A percentile compares a stretch with the other conserved stretches of the same genome.
Conservation (phyloP, 2,329 filamentous ascomycete species). For the Aureobasidium lini region DNA sequence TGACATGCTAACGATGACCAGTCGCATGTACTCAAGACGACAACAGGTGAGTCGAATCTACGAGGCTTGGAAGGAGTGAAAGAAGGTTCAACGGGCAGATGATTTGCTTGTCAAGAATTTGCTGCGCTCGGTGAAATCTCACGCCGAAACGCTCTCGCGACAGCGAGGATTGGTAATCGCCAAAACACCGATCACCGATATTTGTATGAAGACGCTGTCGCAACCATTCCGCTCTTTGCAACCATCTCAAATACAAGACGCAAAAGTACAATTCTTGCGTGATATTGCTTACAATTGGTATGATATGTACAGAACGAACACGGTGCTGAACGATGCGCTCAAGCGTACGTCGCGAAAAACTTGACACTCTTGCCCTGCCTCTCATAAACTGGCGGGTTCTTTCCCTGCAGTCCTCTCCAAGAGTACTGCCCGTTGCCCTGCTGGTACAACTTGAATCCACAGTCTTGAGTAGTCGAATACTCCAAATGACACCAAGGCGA, state of each 20-base stretch:
- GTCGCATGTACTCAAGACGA: too few species aligned
- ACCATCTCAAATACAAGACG: too few species aligned
- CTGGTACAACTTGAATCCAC: constrained; percentile 17
- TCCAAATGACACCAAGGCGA: constrained; percentile 22
- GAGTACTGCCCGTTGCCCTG: constrained; percentile 19
- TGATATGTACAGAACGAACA: too few species aligned
- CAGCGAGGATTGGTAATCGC: constrained; percentile 1
- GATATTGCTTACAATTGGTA: too few species aligned
- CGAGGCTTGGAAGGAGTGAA: not conserved
- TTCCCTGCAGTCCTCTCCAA: constrained; percentile 18
- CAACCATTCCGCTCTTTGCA: not conserved
- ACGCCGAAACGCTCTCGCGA: not conserved
- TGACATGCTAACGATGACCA: not conserved
- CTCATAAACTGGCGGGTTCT: constrained; percentile 18
- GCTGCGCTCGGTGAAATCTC: not conserved
- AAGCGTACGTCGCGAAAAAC: constrained; percentile 19
- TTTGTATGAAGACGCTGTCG: not conserved
- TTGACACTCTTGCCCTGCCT: constrained; percentile 19
- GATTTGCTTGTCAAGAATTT: not conserved
- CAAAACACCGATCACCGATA: not conserved
- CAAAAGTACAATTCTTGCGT: too few species aligned
- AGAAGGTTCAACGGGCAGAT: not conserved
- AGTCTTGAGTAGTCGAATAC: constrained; percentile 8
- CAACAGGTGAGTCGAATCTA: too few species aligned
- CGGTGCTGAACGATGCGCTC: not conserved